Base-by-base conservation (phyloP, 139 green algal genomes). In the Micractinium sp. region DNA sequence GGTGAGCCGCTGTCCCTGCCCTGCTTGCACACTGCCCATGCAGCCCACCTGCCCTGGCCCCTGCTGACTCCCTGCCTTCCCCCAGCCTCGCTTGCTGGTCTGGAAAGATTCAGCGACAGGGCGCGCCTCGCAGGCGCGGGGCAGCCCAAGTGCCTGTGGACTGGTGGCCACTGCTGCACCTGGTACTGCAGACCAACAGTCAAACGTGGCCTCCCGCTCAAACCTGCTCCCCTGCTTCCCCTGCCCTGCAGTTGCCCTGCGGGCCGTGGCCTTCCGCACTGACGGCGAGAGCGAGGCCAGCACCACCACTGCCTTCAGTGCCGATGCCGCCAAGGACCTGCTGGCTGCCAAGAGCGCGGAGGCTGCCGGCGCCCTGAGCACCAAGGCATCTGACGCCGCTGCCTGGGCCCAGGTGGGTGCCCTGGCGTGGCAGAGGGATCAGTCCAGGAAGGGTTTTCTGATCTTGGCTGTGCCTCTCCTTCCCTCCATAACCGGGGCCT, bases 321-420 rank as follows among this genome's bases (percentile, higher is more conserved):
- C 74, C 41, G 75, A 86, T 29, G 73, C 82, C 12, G 87, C 36
- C 53, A 73, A 67, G 61, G 80, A 91, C 18, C 25, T 81, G 81
- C 53, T 87, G 12, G 89, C 18, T 38, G 35, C 74, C 74, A 80
- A 80, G 74, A 53, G n/a, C 33, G 74, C 74, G 33, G 74, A 80
- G 33, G 74, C 74, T 20, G 74, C n/a, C 74, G 27, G n/a, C 19
- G 74, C 33, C 63, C 63, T 71, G 20, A 71, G 63, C 47, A 27
- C 86, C 41, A 87, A 66, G 41, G 39, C 75, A 61, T 53, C 36
- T 23, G 81, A 79, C 22, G 66, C 33, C 60, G 29, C 38, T 67
- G 66, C 83, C 36, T 81, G 39, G 35, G 83, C 83, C 36, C 36
- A 80, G 67, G 83, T 87, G 61, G 0, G 82, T 5, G 20, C 25